Evolutionary conservation across 495 filamentous ascomycete genomes (phyloP), one percentile per base, ranked within the genome.

Genomic region (Filosporella fistucella): DNA sequence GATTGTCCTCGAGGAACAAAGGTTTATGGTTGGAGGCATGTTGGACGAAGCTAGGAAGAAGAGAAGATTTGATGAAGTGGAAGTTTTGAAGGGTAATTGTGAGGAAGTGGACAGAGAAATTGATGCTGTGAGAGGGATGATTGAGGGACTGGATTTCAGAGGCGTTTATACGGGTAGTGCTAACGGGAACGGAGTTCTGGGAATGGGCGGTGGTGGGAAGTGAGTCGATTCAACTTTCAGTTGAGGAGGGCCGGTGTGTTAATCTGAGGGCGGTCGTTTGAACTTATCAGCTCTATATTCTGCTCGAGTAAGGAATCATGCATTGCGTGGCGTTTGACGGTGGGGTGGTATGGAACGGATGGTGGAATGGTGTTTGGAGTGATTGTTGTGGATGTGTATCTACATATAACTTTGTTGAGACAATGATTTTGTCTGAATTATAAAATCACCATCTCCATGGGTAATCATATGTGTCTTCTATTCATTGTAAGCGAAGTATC

Each of bases 1-100:
- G 14, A 89, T 95, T 33, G 87, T 98, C 18, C 72, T 98, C 0
- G 93, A 97, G 67, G 93, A 98, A 61, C 93, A 98, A 65, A 80
- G 81, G 60, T 96, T 96, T 60, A 77, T 97, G 59, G 89, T 98
- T 0, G 76, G 81, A 14, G 84, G 88, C 54, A 96, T 96, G 89
- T 76, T 97, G 38, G 81, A 73, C 5, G 82, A 86, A 37, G 91
- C 93, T 3, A 85, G 84, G 42, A 86, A 82, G 49, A 76, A 82
- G 26, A 75, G 93, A 44, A 83, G 85, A 53, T 95, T 96, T 49
- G 93, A 98, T 61, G 93, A 98, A 62, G 88, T 94, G 1, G 76
- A 76, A 47, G 85, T 83, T 22, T 67, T 98, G 45, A 79, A 81
- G 16, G 71, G 80, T 58, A 98, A 95, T 62, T 59, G 91, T 22